phyloP scores from a whole-genome alignment of 306 rosid genomes.

The Leucaena leucocephala region DNA sequence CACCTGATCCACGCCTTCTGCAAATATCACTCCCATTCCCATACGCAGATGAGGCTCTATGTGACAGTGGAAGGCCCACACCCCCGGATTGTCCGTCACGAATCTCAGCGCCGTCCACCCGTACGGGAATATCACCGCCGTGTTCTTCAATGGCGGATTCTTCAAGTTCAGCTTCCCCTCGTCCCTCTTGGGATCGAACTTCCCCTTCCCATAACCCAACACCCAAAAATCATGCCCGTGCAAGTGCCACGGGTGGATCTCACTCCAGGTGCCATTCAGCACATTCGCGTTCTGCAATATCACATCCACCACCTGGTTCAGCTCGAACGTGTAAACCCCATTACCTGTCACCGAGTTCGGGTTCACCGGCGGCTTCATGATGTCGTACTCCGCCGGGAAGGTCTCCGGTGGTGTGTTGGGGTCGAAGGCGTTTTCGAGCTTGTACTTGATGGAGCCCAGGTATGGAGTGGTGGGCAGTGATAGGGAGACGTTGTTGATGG shows the following conservation, averaged over 20 bases:
- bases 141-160: slow-evolving; percentile 69
- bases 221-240: slow-evolving; percentile 93
- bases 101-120: slow-evolving; percentile 78
- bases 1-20: slow-evolving; percentile 45
- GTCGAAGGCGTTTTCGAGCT: slow-evolving; percentile 36
- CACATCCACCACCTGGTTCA: slow-evolving; percentile 53
- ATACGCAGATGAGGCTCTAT: slow-evolving; percentile 73
- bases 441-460: slow-evolving; percentile 56
- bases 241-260: slow-evolving; percentile 78
- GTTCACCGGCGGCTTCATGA: slow-evolving; percentile 49
- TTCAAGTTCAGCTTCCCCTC: slow-evolving; percentile 47
- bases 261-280: slow-evolving; percentile 30
- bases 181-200: slow-evolving; percentile 40
- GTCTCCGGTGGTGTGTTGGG: slow-evolving; percentile 47
- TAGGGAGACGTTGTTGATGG: slow-evolving; percentile 66
- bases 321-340: slow-evolving; percentile 50
- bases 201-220: slow-evolving; percentile 72
- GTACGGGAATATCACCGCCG: slow-evolving; percentile 60
- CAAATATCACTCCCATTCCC: slow-evolving; percentile 76
- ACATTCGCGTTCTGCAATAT: slow-evolving; percentile 68
- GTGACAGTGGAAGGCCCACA: slow-evolving; percentile 81
- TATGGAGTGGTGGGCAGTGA: slow-evolving; percentile 59
- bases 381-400: slow-evolving; percentile 41
- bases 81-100: slow-evolving; percentile 69
- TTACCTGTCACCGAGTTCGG: slow-evolving; percentile 37